These are phyloP conservation scores for Cinnamomum micranthum DNA, from an alignment of 164 flowering plant genomes.

Conservation along the genomic window DNA sequence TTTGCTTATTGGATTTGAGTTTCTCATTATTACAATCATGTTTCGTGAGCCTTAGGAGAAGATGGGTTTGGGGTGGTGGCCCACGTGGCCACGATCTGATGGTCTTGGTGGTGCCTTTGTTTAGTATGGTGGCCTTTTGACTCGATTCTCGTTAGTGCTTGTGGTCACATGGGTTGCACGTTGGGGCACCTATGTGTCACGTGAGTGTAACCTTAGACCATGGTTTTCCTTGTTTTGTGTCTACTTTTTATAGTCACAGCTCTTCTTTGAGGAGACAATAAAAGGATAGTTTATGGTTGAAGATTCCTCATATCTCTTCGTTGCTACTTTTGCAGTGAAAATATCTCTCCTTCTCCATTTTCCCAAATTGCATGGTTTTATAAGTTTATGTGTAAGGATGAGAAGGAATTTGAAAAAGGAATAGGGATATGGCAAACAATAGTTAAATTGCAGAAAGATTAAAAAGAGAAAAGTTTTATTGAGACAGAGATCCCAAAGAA, in stretches of 20 bases:
- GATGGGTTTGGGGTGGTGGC: background rate
- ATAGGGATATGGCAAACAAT: background rate
- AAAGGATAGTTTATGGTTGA: background rate
- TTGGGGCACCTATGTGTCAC: background rate
- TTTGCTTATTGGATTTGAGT: background rate
- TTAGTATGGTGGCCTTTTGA: background rate
- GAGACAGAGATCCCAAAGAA: too few species aligned
- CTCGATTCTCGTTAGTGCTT: conserved; percentile 1
- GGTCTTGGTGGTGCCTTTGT: background rate
- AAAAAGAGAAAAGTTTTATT: background rate
- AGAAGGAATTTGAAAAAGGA: background rate
- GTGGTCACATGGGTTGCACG: conserved; percentile 8
- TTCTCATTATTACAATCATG: background rate
- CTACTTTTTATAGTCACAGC: background rate
- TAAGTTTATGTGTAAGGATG: background rate
- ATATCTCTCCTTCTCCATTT: background rate
- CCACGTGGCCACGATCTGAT: conserved; percentile 1
- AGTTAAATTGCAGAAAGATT: background rate
- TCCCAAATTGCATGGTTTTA: background rate
- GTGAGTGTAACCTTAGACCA: background rate
- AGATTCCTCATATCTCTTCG: background rate
- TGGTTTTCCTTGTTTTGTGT: background rate
- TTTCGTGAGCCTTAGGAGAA: background rate
- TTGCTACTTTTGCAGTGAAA: background rate
- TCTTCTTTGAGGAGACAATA: background rate